These are phyloP conservation scores for Lactarius indigo DNA, from an alignment of 768 basidiomycete genomes.

Conservation along the genomic window DNA sequence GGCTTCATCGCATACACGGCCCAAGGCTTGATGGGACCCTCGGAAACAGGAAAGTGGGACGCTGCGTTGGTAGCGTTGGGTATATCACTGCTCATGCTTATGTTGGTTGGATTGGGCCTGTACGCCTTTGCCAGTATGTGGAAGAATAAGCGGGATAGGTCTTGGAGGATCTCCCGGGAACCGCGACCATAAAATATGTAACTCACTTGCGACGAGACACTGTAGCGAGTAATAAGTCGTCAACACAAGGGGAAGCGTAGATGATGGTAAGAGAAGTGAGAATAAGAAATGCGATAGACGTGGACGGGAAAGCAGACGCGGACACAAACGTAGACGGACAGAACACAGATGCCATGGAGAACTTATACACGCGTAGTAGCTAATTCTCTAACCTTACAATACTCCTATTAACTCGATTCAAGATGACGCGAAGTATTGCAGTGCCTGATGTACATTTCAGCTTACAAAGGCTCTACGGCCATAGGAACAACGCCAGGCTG, in stretches of 20 bases:
- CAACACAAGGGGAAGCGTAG: no score
- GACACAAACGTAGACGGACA: no score
- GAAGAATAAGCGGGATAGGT: constrained; percentile 31
- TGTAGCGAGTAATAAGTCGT: no score
- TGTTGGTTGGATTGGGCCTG: constrained; percentile 39
- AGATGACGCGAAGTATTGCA: not conserved
- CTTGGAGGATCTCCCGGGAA: not conserved
- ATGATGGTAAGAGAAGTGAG: no score
- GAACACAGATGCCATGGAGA: no score
- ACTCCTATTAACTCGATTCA: no score
- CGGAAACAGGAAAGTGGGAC: constrained; percentile 27
- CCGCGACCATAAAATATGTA: constrained; percentile 2
- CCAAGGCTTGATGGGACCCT: constrained; percentile 33
- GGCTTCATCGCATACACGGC: constrained; percentile 45
- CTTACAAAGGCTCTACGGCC: constrained; percentile 39
- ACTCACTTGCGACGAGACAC: not conserved
- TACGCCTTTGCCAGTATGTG: constrained; percentile 51
- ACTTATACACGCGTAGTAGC: no score
- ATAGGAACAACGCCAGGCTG: constrained; percentile 38
- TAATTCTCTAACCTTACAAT: no score
- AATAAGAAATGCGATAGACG: no score
- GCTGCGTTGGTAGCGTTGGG: constrained; percentile 42
- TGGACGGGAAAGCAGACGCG: no score
- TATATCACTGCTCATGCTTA: constrained; percentile 40
- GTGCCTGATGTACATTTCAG: constrained; percentile 4